A percentile compares a stretch with the other conserved stretches of the same genome.
phyloP scores from a whole-genome alignment of 2,329 filamentous ascomycete species.

The Phialophora tarda region DNA sequence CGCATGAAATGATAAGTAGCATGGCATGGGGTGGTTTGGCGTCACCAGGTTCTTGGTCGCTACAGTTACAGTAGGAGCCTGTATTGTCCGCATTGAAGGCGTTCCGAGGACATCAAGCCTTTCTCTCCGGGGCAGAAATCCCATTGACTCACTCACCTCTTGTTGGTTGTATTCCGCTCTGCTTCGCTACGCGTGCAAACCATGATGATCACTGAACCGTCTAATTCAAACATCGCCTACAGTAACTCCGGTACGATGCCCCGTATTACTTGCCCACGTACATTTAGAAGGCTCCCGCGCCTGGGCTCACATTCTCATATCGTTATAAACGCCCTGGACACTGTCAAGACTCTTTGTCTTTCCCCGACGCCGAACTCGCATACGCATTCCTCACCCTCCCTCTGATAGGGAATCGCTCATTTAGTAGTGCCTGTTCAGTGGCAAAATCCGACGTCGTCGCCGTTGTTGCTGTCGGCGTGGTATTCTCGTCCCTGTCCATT shows the following conservation, averaged over 20 bases:
- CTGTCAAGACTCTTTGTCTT: constrained; percentile 25
- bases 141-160: background rate
- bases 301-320: background rate
- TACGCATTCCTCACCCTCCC: constrained; percentile 39
- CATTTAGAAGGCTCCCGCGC: background rate
- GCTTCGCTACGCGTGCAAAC: background rate
- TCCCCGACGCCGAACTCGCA: constrained; percentile 19
- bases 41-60: background rate
- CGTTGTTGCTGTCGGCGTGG: constrained; percentile 19
- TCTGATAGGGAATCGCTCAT: constrained; percentile 41
- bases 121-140: background rate
- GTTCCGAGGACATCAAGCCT: background rate
- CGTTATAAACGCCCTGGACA: background rate
- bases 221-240: background rate
- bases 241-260: background rate
- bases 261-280: background rate
- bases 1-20: no score
- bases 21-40: background rate
- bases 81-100: background rate
- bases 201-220: background rate
- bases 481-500: background rate
- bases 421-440: constrained; percentile 38
- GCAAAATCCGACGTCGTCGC: constrained; percentile 12
- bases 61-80: background rate
- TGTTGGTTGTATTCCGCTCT: background rate